These are phyloP conservation scores for Colletotrichum plurivorum DNA, from an alignment of 2,329 filamentous ascomycete species.

Conservation along the genomic window DNA sequence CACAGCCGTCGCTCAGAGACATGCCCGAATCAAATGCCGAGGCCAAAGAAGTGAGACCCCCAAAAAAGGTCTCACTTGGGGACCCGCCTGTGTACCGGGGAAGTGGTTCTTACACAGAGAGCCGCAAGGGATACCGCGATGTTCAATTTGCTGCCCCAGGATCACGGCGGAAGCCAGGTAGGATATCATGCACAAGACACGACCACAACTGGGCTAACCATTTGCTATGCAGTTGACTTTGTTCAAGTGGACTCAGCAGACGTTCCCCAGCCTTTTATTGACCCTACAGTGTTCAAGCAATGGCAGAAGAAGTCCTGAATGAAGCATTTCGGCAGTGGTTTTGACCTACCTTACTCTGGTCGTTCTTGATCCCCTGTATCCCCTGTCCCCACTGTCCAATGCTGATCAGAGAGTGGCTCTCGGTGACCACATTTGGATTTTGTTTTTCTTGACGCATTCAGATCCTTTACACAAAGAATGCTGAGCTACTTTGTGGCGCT, in stretches of 20 bases:
- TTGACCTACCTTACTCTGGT: too few relatives aligned
- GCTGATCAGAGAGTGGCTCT: background rate
- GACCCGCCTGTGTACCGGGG: slow-evolving; percentile 35
- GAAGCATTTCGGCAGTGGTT: too few relatives aligned
- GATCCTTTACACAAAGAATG: background rate
- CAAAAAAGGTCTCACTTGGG: slow-evolving; percentile 21
- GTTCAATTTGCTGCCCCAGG: slow-evolving; percentile 36
- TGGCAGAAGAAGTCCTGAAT: slow-evolving; percentile 30
- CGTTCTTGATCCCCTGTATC: too few relatives aligned
- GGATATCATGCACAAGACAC: background rate
- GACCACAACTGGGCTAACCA: slow-evolving; percentile 2
- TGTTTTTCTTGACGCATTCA: background rate
- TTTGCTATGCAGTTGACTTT: slow-evolving; percentile 27
- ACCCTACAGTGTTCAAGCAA: slow-evolving; percentile 38
- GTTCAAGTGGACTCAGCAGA: slow-evolving; percentile 42
- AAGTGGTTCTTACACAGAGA: slow-evolving; percentile 40
- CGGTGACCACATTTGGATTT: background rate
- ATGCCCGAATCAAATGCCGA: slow-evolving; percentile 18
- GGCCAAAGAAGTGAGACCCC: background rate
- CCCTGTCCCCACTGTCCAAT: too few relatives aligned
- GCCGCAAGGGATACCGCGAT: slow-evolving; percentile 26
- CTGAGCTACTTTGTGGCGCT: too few relatives aligned
- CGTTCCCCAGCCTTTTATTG: slow-evolving; percentile 43
- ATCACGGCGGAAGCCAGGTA: slow-evolving; percentile 34
- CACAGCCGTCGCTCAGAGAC: background rate